Conservation (phyloP, 1,284 basidiomycete species). For the Malassezia caprae region DNA sequence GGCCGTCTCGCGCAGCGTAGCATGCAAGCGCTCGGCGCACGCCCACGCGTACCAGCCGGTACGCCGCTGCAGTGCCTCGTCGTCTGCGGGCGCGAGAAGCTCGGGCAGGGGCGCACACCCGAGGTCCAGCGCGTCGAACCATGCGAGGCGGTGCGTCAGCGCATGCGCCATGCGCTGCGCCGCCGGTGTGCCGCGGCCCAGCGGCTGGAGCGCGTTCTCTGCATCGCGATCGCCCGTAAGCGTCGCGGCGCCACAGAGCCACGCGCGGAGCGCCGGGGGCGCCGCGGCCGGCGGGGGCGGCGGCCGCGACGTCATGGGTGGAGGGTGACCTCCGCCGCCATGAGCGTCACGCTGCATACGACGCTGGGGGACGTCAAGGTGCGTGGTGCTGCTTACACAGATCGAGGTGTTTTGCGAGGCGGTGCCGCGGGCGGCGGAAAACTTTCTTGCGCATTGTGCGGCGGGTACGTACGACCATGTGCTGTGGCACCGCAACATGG, state of each 20-base stretch:
- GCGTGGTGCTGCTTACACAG: constrained; percentile 51
- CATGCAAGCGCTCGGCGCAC: background rate
- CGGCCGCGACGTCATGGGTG: background rate
- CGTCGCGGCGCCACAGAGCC: constrained; percentile 7
- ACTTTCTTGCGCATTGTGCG: constrained; percentile 86
- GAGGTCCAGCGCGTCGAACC: background rate
- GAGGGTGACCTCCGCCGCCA: background rate
- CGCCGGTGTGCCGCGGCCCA: background rate
- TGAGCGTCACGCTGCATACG: constrained; percentile 93
- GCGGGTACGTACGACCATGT: constrained; percentile 76
- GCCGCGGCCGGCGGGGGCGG: background rate
- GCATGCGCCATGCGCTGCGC: background rate
- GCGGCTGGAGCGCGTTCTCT: background rate
- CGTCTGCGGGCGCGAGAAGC: background rate
- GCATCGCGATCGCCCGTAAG: constrained; percentile 15
- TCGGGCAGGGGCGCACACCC: background rate
- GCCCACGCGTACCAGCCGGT: constrained; percentile 1
- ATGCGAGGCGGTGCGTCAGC: constrained; percentile 2
- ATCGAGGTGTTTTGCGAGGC: constrained; percentile 95
- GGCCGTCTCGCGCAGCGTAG: background rate
- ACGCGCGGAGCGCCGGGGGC: background rate
- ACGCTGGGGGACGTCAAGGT: constrained; percentile 90
- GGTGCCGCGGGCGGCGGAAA: constrained; percentile 88
- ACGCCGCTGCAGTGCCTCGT: background rate
- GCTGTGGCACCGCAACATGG: constrained; percentile 66